Percentiles rank a stretch among this genome's conserved stretches.
phyloP scores from a whole-genome alignment of 2,329 filamentous ascomycete species.

The Hypoxylon sp. region DNA sequence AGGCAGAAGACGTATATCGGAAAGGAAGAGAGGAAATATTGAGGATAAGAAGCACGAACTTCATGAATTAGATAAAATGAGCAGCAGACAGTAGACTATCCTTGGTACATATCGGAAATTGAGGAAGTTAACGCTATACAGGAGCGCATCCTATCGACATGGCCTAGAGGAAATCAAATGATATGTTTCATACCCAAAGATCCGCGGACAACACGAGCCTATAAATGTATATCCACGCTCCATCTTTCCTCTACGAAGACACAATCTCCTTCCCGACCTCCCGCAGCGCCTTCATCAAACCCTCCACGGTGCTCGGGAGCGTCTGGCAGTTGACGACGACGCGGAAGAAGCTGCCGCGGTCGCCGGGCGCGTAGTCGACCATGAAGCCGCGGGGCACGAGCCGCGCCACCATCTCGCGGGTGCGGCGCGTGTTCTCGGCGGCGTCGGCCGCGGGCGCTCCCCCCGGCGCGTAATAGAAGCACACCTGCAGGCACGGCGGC shows the following conservation, averaged over 20 bases:
- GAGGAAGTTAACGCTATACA: too few species aligned
- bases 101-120: too few species aligned
- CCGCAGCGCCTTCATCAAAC: conserved; percentile 41
- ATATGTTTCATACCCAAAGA: too few species aligned
- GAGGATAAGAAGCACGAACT: too few species aligned
- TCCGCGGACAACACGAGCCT: not conserved
- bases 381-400: conserved; percentile 64
- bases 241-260: conserved; percentile 12
- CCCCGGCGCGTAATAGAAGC: conserved; percentile 82
- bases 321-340: conserved; percentile 68
- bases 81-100: too few species aligned
- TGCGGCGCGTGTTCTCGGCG: conserved; percentile 58
- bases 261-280: conserved; percentile 41
- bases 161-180: too few species aligned
- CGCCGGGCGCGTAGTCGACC: conserved; percentile 67
- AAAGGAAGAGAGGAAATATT: too few species aligned
- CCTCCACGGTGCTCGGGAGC: conserved; percentile 56
- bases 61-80: too few species aligned
- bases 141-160: too few species aligned
- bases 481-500: conserved; percentile 90
- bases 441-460: conserved; percentile 56
- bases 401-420: conserved; percentile 56
- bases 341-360: conserved; percentile 64
- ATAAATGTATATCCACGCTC: too few species aligned
- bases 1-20: not conserved